Base-by-base conservation (phyloP, 768 basidiomycete genomes). In the Obba rivulosa region DNA sequence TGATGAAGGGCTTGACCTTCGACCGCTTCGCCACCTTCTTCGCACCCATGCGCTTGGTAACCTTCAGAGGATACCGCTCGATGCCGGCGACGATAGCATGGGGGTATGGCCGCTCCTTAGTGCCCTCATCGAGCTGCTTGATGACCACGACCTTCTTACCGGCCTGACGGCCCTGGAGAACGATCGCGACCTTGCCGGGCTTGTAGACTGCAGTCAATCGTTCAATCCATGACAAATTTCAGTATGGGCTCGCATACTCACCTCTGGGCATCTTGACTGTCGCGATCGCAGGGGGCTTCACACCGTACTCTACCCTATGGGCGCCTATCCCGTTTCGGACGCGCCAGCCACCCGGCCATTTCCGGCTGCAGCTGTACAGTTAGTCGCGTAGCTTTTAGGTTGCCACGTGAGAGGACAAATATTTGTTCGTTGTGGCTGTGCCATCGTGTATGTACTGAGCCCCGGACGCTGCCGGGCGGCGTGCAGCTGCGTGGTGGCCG, bases 1-100 rank as follows among this genome's bases (percentile, higher is more conserved):
- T 98, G 80, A 99, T 92, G 73, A 99, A 99, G 58, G 96, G 96
- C 81, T 99, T 99, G 72, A 99, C 86, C 74, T 93, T 95, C 75
- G 84, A 92, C 75, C 96, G 80, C 74, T 77, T 79, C 58, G 86
- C 81, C 57, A 98, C 69, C 69, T 90, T 92, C 80, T 96, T 98
- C 69, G 90, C 83, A 56, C 95, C 91, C 95, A 98, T 98, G 57
- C 88, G 85, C 66, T 87, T 87, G 58, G 92, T 96, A 60, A 98
- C 95, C 77, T 98, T 98, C 67, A 88, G 77, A 16, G 96, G 96
- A 83, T 96, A 97, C 59, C 93, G 83, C 77, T 99, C 95, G 66
- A 99, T 82, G 58, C 96, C 96, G 50, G 93, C 96, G 65, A 98
- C 95, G 65, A 99, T 85, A 61, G 96, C 96, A 69, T 99, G 93